Evolutionary conservation across 345 rosid genomes (phyloP).

Genomic region (Lepidium africanum): DNA sequence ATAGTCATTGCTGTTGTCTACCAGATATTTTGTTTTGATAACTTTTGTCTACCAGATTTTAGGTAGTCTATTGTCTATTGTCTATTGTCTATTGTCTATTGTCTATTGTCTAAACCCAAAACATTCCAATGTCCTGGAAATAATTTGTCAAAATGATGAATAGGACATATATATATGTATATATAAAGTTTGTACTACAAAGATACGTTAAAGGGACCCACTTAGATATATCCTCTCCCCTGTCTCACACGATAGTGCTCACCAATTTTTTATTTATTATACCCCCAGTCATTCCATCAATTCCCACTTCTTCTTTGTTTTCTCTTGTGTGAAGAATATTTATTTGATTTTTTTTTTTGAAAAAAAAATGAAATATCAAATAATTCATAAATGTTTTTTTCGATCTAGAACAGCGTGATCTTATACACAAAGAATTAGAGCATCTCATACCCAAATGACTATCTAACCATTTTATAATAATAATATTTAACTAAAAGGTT

Average conservation of each 20-base stretch:
- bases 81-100: neutral
- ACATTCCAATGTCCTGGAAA: neutral
- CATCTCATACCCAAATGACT: no score
- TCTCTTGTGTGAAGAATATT: neutral
- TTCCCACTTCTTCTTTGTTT: neutral
- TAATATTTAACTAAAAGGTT: no score
- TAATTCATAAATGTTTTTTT: neutral
- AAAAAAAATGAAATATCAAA: no score
- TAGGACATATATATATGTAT: neutral
- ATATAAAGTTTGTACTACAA: conserved; percentile 6
- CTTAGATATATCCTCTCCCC: conserved; percentile 13
- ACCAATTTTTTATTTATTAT: neutral
- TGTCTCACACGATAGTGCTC: conserved; percentile 7
- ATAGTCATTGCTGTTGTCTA: neutral
- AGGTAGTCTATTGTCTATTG: neutral
- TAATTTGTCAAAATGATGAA: conserved; percentile 15
- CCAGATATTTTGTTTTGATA: neutral
- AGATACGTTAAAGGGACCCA: conserved; percentile 26
- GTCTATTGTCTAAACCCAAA: conserved; percentile 4
- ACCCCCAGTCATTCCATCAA: conserved; percentile 8
- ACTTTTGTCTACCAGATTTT: neutral
- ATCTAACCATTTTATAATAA: no score
- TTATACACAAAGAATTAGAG: neutral
- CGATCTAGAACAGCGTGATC: neutral
- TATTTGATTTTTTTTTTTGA: no score